These are phyloP conservation scores for Oidium heveae DNA, from an alignment of 2,329 filamentous ascomycete genomes.

Conservation along the genomic window DNA sequence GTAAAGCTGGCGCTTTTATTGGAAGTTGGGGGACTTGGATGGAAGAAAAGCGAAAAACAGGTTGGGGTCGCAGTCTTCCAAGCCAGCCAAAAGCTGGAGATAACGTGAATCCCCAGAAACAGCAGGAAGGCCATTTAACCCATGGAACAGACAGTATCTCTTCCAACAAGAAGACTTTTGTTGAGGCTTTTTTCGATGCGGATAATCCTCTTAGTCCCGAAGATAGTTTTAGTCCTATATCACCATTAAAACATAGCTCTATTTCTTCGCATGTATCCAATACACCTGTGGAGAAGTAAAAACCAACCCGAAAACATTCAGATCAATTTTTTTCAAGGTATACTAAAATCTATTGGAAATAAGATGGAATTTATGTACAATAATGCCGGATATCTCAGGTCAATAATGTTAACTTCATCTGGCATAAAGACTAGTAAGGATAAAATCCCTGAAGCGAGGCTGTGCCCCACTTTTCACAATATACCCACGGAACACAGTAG, in stretches of 20 bases:
- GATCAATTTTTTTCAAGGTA: no score
- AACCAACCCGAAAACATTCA: no score
- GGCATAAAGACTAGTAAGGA: no score
- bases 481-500: no score
- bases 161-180: slow-evolving; percentile 10
- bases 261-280: no score
- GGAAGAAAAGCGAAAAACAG: slow-evolving; percentile 43
- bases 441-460: no score
- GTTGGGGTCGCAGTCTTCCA: slow-evolving; percentile 9
- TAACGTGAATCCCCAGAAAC: slow-evolving; percentile 2
- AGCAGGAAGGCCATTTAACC: slow-evolving; percentile 6
- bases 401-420: no score
- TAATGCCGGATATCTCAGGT: no score
- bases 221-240: not conserved
- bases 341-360: no score
- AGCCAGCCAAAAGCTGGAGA: not conserved
- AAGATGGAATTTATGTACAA: no score
- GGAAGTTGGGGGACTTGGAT: slow-evolving; percentile 46
- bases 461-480: no score
- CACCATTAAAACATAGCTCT: not conserved
- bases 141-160: slow-evolving; percentile 2
- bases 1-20: slow-evolving; percentile 36
- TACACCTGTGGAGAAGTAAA: no score
- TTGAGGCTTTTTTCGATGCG: slow-evolving; percentile 14
- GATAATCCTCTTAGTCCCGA: slow-evolving; percentile 3